Evolutionary conservation across 768 basidiomycete genomes (phyloP), one percentile per base, ranked within the genome.

Genomic region (Ramaria sp.): DNA sequence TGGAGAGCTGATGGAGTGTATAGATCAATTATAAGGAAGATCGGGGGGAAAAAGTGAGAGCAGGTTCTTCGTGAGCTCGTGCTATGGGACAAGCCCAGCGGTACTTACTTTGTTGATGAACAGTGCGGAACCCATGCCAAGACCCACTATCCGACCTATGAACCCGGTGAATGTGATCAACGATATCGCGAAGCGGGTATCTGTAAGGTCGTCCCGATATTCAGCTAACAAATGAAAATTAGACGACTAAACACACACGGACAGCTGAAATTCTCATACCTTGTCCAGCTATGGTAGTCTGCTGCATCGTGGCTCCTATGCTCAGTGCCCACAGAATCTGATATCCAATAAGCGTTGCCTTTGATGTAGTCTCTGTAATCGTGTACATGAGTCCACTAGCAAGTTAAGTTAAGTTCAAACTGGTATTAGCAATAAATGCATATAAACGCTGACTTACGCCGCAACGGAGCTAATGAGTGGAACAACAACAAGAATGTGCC

Each of bases 301-400:
- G 53, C n/a, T 55, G 53, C 16, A 55, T 8, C n/a, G 53, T 48
- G 20, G 43, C 28, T n/a, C 53, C 53, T 18, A 55, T 27, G 28
- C 53, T 48, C 10, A 55, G 32, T 24, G 53, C 53, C 53, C 53
- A 55, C 20, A 47, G 44, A 47, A 55, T 36, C 32, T 55, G 53
- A 55, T 47, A 55, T 8, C 53, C 53, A 16, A 39, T 42, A n/a
- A 55, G 24, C 3, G 22, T 4, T 10, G 43, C 53, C 32, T 34
- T 32, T 3, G 53, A 47, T 15, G 53, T 55, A 20, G 20, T 30
- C 28, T 55, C 53, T n/a, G 47, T 55, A 16, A 48, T 55, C 28
- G 53, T 55, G 20, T 16, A 55, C 20, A 47, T 28, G 6, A 55
- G 34, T 48, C 53, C 53, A 4, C 52, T 54, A 32, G n/a, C n/a